Conservation (phyloP, 2,329 filamentous ascomycete species). For the Neophaeococcomyces aloes region DNA sequence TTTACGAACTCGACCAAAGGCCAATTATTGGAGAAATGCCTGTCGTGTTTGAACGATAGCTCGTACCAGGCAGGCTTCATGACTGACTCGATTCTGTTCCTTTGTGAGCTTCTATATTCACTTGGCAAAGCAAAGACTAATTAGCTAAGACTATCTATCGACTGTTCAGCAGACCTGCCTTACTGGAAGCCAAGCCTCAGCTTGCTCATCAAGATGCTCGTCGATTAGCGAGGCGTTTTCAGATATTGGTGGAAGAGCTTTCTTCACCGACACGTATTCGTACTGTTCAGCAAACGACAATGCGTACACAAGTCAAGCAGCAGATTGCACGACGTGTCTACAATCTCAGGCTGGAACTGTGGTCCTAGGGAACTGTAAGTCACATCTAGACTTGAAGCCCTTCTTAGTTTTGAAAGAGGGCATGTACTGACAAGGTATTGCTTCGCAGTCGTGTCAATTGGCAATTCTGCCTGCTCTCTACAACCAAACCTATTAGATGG, state of each 20-base stretch:
- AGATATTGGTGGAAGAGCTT: background rate
- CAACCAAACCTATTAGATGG: background rate
- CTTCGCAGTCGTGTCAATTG: conserved; percentile 1
- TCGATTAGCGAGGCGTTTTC: conserved; percentile 1
- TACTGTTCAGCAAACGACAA: background rate
- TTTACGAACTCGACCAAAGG: conserved; percentile 1
- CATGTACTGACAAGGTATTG: background rate
- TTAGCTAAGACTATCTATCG: conserved; percentile 1
- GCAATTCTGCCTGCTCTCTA: background rate
- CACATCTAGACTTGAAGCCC: background rate
- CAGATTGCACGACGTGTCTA: conserved; percentile 1
- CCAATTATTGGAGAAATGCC: background rate
- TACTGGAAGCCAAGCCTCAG: background rate
- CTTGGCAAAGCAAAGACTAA: background rate
- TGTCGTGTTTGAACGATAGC: conserved; percentile 3
- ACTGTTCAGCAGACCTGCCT: conserved; percentile 6
- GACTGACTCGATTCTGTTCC: conserved; percentile 6
- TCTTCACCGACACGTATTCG: background rate
- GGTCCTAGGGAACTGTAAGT: conserved; percentile 4
- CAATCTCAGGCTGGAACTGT: conserved; percentile 3
- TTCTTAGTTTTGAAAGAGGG: background rate
- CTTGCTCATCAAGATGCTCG: conserved; percentile 1
- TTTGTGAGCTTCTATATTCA: background rate
- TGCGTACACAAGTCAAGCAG: background rate
- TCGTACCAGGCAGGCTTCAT: conserved; percentile 4